Base-by-base conservation (phyloP, 2,329 filamentous ascomycete species). In the Penicillium janthinellum region DNA sequence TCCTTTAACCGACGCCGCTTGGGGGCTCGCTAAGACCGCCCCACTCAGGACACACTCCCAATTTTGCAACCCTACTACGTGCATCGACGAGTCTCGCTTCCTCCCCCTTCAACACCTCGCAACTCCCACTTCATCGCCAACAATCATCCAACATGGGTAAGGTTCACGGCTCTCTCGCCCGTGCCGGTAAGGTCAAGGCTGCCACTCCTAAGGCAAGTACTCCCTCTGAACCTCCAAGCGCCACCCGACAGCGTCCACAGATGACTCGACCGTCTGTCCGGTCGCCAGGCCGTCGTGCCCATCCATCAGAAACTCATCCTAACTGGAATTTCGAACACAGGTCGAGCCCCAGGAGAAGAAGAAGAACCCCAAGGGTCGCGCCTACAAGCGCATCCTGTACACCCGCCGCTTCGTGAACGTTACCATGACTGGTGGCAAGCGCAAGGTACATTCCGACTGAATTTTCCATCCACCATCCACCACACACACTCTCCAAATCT, bases 371-470 rank as follows among this genome's bases (percentile, higher is more conserved):
- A 97, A 97, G 89, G 94, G 94, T 78, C 92, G 94, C 78, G 94
- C 94, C 73, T 92, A 95, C 85, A 98, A 98, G 92, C 88, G 94
- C 78, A 88, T 96, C 80, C 88, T 87, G 81, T 97, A 97, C 88
- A 96, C 92, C 74, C 90, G 94, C 81, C 92, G 94, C 77, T 98
- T 98, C 86, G 93, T 98, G 73, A 97, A 98, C 84, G 92, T 98
- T 79, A 95, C 91, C 77, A 87, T 96, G 83, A 96, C 93, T 70
- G 93, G 92, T 82, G 94, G 94, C 84, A 98, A 98, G 93, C 87
- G 94, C 83, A 97, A 97, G 92, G 92, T 95, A 81, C 77, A 67
- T 68, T 57, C 51, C 60, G 56, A 64, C 49, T 66, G 54, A 66
- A 57, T 38, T 50, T 56, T 59, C 57, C 58, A 59, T 47, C 48